Evolutionary conservation across 2,329 filamentous ascomycete species (phyloP).

Genomic region (Colletotrichum sp.): DNA sequence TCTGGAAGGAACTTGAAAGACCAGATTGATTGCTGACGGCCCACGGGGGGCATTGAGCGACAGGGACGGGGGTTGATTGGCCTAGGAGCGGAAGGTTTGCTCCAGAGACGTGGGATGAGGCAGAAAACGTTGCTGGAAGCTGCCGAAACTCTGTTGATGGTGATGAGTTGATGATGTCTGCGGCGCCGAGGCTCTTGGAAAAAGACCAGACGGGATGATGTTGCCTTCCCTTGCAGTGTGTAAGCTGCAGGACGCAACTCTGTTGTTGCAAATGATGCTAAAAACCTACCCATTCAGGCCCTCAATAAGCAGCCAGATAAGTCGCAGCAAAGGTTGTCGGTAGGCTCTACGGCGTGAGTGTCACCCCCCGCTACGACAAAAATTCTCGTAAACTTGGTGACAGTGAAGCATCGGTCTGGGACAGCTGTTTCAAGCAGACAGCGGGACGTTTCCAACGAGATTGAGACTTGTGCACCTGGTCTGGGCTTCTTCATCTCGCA

Average conservation of each 20-base stretch:
- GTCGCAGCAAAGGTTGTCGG: background rate
- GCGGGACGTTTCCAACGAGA: slow-evolving; percentile 6
- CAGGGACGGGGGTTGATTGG: slow-evolving; percentile 4
- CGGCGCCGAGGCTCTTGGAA: background rate
- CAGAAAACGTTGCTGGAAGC: slow-evolving; percentile 7
- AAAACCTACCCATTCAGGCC: background rate
- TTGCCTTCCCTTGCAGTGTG: background rate
- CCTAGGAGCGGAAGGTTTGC: slow-evolving; percentile 7
- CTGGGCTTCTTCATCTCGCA: background rate
- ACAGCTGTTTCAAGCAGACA: slow-evolving; percentile 17
- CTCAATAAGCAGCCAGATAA: background rate
- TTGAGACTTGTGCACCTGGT: background rate
- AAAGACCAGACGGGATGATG: background rate
- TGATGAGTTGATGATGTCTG: background rate
- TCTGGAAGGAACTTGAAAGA: background rate
- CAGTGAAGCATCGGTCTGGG: slow-evolving; percentile 8
- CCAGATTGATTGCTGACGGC: background rate
- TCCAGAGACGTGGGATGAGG: background rate
- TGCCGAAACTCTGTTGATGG: slow-evolving; percentile 13
- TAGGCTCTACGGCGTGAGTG: background rate
- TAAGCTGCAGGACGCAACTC: background rate
- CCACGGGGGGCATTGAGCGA: background rate
- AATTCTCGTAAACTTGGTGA: background rate
- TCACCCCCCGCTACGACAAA: background rate
- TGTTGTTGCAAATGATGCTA: background rate